Percentiles rank a stretch among this genome's conserved stretches.
phyloP scores from a whole-genome alignment of 345 rosid species.

The Arabis alpina region DNA sequence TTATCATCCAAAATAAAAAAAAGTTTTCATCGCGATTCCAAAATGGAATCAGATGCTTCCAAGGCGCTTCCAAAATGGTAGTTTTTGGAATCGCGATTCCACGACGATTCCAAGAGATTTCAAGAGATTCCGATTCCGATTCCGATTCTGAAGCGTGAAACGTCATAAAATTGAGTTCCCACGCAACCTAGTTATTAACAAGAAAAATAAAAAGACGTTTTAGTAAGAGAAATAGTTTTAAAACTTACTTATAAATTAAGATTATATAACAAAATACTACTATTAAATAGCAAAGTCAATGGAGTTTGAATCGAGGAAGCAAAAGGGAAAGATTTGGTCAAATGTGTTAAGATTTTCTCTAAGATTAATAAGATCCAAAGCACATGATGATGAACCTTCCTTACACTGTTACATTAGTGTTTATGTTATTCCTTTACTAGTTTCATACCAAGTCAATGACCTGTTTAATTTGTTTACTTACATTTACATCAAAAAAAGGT shows the following conservation, averaged over 20 bases:
- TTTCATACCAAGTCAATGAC: slow-evolving; percentile 18
- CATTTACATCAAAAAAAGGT: slow-evolving; percentile 2
- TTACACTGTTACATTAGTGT: slow-evolving; percentile 24
- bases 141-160: too few relatives aligned
- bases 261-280: neutral
- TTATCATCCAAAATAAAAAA: too few relatives aligned
- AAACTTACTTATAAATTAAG: neutral
- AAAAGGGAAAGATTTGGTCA: slow-evolving; percentile 8
- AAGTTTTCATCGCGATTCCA: too few relatives aligned
- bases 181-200: too few relatives aligned
- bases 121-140: too few relatives aligned
- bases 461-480: slow-evolving; percentile 6
- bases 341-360: neutral
- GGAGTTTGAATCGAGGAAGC: slow-evolving; percentile 10
- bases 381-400: slow-evolving; percentile 7
- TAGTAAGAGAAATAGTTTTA: neutral
- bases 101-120: too few relatives aligned
- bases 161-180: too few relatives aligned
- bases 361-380: neutral
- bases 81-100: too few relatives aligned
- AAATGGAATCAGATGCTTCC: too few relatives aligned
- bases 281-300: slow-evolving; percentile 22
- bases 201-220: neutral
- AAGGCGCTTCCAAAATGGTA: too few relatives aligned
- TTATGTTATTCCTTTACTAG: neutral